phyloP scores from a whole-genome alignment of 2,329 filamentous ascomycete genomes.

The Penicillium sp. region DNA sequence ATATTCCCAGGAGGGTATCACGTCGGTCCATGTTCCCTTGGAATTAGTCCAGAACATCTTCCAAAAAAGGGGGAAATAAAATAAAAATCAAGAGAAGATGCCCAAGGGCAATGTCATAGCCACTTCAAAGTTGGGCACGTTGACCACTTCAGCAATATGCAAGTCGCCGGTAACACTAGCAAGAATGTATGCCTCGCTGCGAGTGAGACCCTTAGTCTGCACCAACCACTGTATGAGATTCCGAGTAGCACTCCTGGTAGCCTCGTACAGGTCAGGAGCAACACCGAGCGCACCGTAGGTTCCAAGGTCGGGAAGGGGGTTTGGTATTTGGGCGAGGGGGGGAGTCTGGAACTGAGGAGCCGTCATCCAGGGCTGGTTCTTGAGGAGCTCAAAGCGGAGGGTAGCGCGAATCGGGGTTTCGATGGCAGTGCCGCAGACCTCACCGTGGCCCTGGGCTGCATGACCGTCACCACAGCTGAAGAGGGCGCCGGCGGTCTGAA shows the following conservation, averaged over 20 bases:
- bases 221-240: slow-evolving; percentile 45
- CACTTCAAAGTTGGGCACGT: slow-evolving; percentile 48
- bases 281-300: slow-evolving; percentile 45
- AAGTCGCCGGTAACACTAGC: slow-evolving; percentile 45
- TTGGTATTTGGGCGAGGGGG: slow-evolving; percentile 19
- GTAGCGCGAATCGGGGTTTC: slow-evolving; percentile 47
- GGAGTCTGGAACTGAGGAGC: slow-evolving; percentile 44
- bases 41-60: neutral
- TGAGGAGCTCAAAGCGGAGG: slow-evolving; percentile 43
- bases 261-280: slow-evolving; percentile 42
- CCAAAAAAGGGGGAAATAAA: neutral
- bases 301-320: slow-evolving; percentile 27
- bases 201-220: slow-evolving; percentile 39
- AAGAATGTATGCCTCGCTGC: slow-evolving; percentile 47
- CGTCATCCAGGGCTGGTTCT: slow-evolving; percentile 40
- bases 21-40: slow-evolving; percentile 3
- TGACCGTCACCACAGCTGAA: slow-evolving; percentile 51
- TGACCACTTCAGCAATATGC: slow-evolving; percentile 47
- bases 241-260: slow-evolving; percentile 42
- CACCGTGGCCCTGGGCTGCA: slow-evolving; percentile 48
- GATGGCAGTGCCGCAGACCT: slow-evolving; percentile 50
- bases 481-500: slow-evolving; percentile 43
- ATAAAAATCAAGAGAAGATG: slow-evolving; percentile 48
- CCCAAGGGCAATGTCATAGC: slow-evolving; percentile 44
- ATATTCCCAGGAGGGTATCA: slow-evolving; percentile 15